These are phyloP conservation scores for Ceriops zippeliana DNA, from an alignment of 345 rosid genomes.

Conservation along the genomic window DNA sequence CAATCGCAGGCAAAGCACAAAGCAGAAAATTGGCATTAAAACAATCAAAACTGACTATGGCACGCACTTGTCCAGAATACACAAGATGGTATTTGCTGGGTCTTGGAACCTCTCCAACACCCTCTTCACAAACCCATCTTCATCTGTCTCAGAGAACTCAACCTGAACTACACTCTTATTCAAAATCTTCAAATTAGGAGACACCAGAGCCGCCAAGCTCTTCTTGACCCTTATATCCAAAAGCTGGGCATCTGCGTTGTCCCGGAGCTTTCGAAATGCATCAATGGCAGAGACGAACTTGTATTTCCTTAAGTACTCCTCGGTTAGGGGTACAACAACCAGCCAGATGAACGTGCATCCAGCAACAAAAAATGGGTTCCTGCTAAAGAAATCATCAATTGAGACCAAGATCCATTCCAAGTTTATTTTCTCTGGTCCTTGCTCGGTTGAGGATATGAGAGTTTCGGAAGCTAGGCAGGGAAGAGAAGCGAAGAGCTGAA, in stretches of 20 bases:
- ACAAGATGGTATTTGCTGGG: conserved; percentile 54
- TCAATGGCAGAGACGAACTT: conserved; percentile 57
- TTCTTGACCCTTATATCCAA: conserved; percentile 70
- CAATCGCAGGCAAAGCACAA: neutral
- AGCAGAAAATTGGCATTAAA: neutral
- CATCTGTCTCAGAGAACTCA: conserved; percentile 44
- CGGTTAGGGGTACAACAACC: conserved; percentile 53
- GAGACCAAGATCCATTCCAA: conserved; percentile 60
- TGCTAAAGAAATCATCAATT: conserved; percentile 65
- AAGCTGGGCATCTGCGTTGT: conserved; percentile 58
- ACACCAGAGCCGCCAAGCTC: conserved; percentile 48
- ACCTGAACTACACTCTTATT: conserved; percentile 55
- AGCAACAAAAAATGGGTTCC: conserved; percentile 83
- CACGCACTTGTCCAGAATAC: conserved; percentile 76
- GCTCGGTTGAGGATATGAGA: conserved; percentile 27
- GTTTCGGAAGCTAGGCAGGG: conserved; percentile 61
- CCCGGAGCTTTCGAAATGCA: conserved; percentile 67
- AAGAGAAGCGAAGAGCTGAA: conserved; percentile 38
- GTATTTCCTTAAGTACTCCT: conserved; percentile 63
- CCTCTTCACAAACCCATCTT: conserved; percentile 52
- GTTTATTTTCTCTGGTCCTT: conserved; percentile 50
- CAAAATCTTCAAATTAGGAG: conserved; percentile 62
- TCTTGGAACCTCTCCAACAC: conserved; percentile 52
- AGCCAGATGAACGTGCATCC: conserved; percentile 81
- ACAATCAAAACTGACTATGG: neutral